Conservation (phyloP, 805 yeast species). For the Monosporozyma yasuniensis region DNA sequence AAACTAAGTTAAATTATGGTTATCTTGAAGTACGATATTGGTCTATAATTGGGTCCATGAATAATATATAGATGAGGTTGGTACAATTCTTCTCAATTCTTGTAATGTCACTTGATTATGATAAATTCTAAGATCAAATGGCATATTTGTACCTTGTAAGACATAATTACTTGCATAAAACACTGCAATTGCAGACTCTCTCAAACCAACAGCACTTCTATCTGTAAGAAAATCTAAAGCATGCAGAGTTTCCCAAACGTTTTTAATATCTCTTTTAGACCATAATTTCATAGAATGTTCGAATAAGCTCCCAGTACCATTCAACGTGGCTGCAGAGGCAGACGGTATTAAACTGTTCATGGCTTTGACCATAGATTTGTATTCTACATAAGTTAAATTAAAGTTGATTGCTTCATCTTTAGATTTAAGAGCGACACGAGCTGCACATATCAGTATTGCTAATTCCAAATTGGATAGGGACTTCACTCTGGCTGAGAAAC, state of each 20-base stretch:
- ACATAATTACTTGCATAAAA: constrained; percentile 35
- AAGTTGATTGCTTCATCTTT: constrained; percentile 58
- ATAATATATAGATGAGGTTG: constrained; percentile 25
- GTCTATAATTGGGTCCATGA: constrained; percentile 27
- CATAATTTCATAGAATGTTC: constrained; percentile 43
- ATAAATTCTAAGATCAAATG: constrained; percentile 40
- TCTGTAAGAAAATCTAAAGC: constrained; percentile 46
- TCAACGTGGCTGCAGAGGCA: constrained; percentile 23
- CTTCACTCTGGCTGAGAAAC: constrained; percentile 19
- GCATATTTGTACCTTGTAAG: constrained; percentile 30
- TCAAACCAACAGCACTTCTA: constrained; percentile 35
- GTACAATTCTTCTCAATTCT: constrained; percentile 35
- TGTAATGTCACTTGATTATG: constrained; percentile 44
- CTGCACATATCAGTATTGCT: constrained; percentile 62
- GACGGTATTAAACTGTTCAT: constrained; percentile 35
- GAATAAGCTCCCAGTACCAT: constrained; percentile 14
- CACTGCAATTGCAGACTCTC: constrained; percentile 33
- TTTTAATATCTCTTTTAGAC: constrained; percentile 51
- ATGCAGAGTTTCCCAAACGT: constrained; percentile 67
- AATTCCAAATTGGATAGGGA: constrained; percentile 64
- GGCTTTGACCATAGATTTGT: constrained; percentile 42
- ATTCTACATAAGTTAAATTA: constrained; percentile 71
- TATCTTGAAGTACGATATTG: too few relatives aligned
- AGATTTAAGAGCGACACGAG: constrained; percentile 55
- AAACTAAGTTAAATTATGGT: too few relatives aligned